Evolutionary conservation across 2,329 filamentous ascomycete species (phyloP).

Genomic region (Sphaerulina vaccinii): DNA sequence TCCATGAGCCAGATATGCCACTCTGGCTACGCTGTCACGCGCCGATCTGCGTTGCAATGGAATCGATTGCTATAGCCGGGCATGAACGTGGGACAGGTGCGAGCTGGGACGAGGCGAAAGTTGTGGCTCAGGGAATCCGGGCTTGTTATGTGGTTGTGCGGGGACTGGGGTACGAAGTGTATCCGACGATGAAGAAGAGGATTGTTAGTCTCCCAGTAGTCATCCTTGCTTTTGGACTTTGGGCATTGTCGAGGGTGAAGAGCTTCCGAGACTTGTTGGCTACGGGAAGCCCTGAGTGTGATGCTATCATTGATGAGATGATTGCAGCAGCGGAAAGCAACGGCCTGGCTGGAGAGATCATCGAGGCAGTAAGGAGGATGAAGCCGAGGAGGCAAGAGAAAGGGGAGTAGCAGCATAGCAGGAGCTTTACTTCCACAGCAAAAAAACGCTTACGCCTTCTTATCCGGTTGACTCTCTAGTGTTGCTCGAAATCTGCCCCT

Average conservation of each 20-base stretch:
- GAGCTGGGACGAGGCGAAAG: neutral
- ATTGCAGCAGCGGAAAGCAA: too few relatives aligned
- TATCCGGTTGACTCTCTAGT: too few relatives aligned
- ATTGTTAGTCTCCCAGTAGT: neutral
- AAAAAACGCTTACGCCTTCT: too few relatives aligned
- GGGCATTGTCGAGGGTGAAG: neutral
- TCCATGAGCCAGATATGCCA: neutral
- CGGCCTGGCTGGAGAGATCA: too few relatives aligned
- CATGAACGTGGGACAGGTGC: neutral
- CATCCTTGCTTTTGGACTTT: neutral
- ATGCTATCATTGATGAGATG: constrained; percentile 2
- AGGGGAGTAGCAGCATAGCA: too few relatives aligned
- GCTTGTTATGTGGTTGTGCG: neutral
- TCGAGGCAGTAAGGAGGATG: too few relatives aligned
- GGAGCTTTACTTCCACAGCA: too few relatives aligned
- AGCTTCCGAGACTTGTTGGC: constrained; percentile 1
- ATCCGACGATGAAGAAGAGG: neutral
- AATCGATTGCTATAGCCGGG: neutral
- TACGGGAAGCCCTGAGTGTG: neutral
- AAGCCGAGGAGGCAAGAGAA: too few relatives aligned
- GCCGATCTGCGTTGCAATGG: neutral
- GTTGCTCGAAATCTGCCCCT: too few relatives aligned
- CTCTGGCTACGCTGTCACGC: constrained; percentile 2
- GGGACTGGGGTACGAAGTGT: neutral
- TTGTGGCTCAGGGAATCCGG: neutral